These are phyloP conservation scores for Chytriomyces confervae DNA, from an alignment of 192 early-diverging fungal genomes.

Conservation along the genomic window DNA sequence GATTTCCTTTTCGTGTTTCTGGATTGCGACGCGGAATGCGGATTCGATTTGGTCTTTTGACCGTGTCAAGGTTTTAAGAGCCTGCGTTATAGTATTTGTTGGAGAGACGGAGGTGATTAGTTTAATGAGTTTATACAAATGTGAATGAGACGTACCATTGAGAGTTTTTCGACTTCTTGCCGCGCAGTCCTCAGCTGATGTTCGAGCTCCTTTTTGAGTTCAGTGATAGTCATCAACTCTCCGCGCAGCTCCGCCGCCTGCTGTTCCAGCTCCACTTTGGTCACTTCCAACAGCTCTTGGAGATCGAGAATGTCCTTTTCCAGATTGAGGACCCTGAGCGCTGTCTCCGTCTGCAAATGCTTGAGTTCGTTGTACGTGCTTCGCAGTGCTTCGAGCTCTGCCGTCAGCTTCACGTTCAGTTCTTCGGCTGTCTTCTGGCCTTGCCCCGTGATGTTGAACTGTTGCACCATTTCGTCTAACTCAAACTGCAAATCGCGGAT, in stretches of 20 bases:
- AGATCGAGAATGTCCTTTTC: constrained; percentile 40
- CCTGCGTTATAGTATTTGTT: constrained; percentile 13
- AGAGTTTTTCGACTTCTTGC: constrained; percentile 53
- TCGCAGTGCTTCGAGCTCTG: constrained; percentile 43
- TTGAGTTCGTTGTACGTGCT: constrained; percentile 42
- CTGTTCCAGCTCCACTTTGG: constrained; percentile 45
- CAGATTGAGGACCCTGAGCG: constrained; percentile 32
- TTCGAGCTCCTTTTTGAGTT: constrained; percentile 48
- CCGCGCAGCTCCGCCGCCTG: constrained; percentile 33
- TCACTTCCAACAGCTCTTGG: constrained; percentile 34
- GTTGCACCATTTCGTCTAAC: constrained; percentile 54
- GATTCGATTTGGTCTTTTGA: constrained; percentile 52
- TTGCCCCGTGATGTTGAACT: constrained; percentile 59
- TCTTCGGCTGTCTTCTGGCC: constrained; percentile 46
- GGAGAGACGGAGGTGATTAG: background rate
- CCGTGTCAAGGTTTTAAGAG: constrained; percentile 46
- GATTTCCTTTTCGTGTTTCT: constrained; percentile 55
- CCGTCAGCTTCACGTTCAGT: constrained; percentile 38
- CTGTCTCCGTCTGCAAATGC: constrained; percentile 33
- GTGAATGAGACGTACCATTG: constrained; percentile 12
- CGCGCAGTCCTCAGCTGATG: constrained; percentile 36
- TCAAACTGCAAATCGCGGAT: constrained; percentile 62
- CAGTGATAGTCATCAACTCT: constrained; percentile 40
- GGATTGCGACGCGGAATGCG: constrained; percentile 41
- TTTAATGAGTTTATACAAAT: background rate